Base-by-base conservation (phyloP, 1,139 yeast species). In the Ogataea hybrid region DNA sequence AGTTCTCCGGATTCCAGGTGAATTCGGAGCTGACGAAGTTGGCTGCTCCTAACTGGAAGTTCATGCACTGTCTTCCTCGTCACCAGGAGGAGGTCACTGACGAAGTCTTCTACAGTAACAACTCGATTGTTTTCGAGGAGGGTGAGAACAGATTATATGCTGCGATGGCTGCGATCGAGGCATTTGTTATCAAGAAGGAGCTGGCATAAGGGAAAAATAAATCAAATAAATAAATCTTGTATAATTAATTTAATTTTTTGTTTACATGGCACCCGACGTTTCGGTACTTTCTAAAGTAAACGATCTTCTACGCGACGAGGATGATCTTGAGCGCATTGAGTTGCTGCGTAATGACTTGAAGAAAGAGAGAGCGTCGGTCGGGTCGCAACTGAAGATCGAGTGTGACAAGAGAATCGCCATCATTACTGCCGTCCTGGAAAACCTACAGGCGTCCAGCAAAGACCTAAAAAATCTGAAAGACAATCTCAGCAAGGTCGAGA, bases 31-130 rank as follows among this genome's bases (percentile, higher is more conserved):
- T 90, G 71, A 77, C 85, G 21, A 60, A 60, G 16, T 77, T 79
- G 7, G 71, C 77, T 8, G 92, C 90, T 21, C 75, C 75, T 49
- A 61, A 73, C 61, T 89, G 92, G 86, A 86, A 79, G 62, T 92
- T 92, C 65, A 89, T 92, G 97, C 98, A 92, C 63, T 92, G 98
- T 66, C 73, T 92, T 54, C 98, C 98, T 50, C 83, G 98, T 68
- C 96, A 92, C 56, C 75, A 77, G 25, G 97, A 90, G 64, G 98
- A 92, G 67, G 98, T 92, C 33, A 75, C 81, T 32, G 98, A 92
- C 63, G 96, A 85, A 34, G 94, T 92, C 2, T 92, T 92, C 61
- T 92, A 90, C 67, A 73, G 90, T 41, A 80, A 81, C 27, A 77
- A 83, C 50, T 87, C 96, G 2, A 69, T 92, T 43, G 98, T 92